phyloP scores from a whole-genome alignment of 2,329 filamentous ascomycete species.

The Diplodia corticola region DNA sequence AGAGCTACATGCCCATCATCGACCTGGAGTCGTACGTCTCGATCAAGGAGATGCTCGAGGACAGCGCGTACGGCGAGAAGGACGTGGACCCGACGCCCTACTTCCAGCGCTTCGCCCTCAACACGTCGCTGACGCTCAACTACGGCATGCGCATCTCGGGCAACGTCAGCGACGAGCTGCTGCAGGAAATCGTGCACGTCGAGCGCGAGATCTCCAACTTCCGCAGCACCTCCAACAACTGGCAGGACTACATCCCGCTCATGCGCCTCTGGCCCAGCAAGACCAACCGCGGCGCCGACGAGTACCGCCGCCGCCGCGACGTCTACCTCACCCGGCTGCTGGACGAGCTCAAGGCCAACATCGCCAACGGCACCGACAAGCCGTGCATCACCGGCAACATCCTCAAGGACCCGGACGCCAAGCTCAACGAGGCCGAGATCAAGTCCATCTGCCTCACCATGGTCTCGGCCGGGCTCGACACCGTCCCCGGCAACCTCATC shows the following conservation, averaged over 20 bases:
- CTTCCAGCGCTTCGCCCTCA: conserved; percentile 74
- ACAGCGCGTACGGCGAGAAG: conserved; percentile 60
- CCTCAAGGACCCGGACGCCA: conserved; percentile 67
- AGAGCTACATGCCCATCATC: conserved; percentile 79
- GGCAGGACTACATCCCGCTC: conserved; percentile 81
- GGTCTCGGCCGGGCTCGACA: conserved; percentile 79
- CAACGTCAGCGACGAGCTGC: conserved; percentile 64
- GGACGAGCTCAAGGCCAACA: conserved; percentile 60
- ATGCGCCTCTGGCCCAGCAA: conserved; percentile 64
- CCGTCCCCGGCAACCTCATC: conserved; percentile 75
- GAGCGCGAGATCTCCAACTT: conserved; percentile 76
- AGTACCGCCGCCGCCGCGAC: conserved; percentile 68
- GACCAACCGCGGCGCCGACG: conserved; percentile 59
- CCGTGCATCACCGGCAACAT: conserved; percentile 71
- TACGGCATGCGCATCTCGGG: conserved; percentile 77
- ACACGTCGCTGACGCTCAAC: conserved; percentile 75
- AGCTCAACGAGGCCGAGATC: conserved; percentile 70
- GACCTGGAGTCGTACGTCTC: conserved; percentile 73
- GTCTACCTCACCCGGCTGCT: conserved; percentile 63
- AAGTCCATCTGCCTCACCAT: conserved; percentile 81
- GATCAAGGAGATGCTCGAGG: conserved; percentile 69
- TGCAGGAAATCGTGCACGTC: conserved; percentile 73
- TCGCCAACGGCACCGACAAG: conserved; percentile 63
- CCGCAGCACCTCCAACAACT: conserved; percentile 77
- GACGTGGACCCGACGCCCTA: conserved; percentile 73